These are phyloP conservation scores for Ophiosphaerella herpotricha DNA, from an alignment of 2,329 filamentous ascomycete genomes.

Conservation along the genomic window DNA sequence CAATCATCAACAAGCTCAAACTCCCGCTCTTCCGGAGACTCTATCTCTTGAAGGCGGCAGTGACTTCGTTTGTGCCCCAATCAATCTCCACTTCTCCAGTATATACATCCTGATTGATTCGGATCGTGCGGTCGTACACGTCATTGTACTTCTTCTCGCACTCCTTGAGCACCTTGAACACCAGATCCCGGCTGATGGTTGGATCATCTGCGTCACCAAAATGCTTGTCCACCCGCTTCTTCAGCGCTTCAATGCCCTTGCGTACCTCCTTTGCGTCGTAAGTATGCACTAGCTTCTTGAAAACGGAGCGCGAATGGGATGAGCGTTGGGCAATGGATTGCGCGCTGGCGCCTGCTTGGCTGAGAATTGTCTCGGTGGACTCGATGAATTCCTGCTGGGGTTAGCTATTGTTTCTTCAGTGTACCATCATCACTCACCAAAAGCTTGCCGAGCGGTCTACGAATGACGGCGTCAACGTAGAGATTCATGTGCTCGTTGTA, in stretches of 20 bases:
- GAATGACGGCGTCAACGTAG: conserved; percentile 86
- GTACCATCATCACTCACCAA: conserved; percentile 54
- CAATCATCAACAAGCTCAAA: conserved; percentile 11
- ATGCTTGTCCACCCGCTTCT: conserved; percentile 94
- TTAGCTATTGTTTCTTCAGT: conserved; percentile 10
- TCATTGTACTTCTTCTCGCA: conserved; percentile 62
- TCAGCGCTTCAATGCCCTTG: conserved; percentile 86
- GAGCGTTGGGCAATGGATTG: conserved; percentile 75
- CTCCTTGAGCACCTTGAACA: conserved; percentile 63
- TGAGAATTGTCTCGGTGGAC: conserved; percentile 75
- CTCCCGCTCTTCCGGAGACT: conserved; percentile 21
- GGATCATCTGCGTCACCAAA: conserved; percentile 88
- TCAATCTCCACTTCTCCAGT: conserved; percentile 52
- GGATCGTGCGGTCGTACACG: conserved; percentile 55
- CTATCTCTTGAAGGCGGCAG: conserved; percentile 37
- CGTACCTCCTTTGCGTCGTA: conserved; percentile 85
- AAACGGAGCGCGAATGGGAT: conserved; percentile 78
- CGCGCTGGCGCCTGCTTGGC: conserved; percentile 57
- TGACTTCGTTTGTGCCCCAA: conserved; percentile 38
- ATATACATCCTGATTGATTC: conserved; percentile 51
- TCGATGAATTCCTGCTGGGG: conserved; percentile 75
- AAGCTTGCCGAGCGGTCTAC: conserved; percentile 85
- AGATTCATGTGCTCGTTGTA: conserved; percentile 84
- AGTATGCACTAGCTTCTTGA: conserved; percentile 81
- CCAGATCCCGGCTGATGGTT: conserved; percentile 63